Evolutionary conservation across 306 rosid genomes (phyloP), one percentile per base, ranked within the genome.

Genomic region (Carpinus fangiana): DNA sequence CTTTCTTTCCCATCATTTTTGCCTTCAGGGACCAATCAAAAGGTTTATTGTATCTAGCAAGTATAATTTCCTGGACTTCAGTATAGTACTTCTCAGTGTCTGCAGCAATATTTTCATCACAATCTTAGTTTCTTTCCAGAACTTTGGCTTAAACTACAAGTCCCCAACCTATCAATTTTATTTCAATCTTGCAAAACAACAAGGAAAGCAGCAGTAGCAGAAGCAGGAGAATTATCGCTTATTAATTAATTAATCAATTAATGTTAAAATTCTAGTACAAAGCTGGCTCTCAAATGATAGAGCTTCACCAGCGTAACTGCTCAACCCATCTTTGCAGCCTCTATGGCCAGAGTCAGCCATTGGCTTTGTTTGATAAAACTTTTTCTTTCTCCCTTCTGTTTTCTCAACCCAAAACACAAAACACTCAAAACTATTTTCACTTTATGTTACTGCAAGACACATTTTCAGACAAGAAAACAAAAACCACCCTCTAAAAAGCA

Each of bases 1-100:
- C 97, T 90, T 92, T 91, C 88, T 36, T 91, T 73, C 99, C 99
- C 98, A 92, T 90, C 96, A 95, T 92, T 77, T 88, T 92, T 28
- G 98, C 90, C 85, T 93, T 95, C 4, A 95, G 87, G 56, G 87
- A 62, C 99, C 97, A 95, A 79, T 95, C 99, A 85, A 95, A 93
- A 53, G 96, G 87, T 81, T 91, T 91, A 67, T 91, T 87, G 60
- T 78, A 95, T 76, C 99, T 88, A 50, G 93, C 86, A 38, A 95
- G 97, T 56, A 93, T 90, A 78, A 80, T 82, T 77, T 89, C 96
- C 84, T 91, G 96, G 72, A 93, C 98, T 87, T 91, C 88, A 43
- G 97, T 88, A 78, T 93, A 95, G 76, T 88, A 95, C 75, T 85
- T 88, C 88, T 95, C 97, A 2, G 98, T 95, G 77, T 95, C 99